Evolutionary conservation across 83 land plant genomes (phyloP).

Genomic region (Larix sibirica): DNA sequence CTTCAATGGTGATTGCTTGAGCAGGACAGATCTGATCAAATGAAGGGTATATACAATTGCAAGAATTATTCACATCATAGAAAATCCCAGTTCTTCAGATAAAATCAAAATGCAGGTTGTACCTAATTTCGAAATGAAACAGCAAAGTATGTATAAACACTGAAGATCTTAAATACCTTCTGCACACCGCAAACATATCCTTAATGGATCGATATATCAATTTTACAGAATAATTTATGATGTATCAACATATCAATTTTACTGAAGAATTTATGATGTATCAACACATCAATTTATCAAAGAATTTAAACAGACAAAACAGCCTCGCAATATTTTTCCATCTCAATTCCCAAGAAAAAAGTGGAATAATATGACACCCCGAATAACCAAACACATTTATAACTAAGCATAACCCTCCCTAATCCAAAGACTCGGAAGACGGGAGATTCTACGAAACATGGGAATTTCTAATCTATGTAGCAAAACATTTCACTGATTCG

Average conservation of each 20-base stretch:
- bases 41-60: background rate
- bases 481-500: background rate
- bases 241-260: too few relatives aligned
- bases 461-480: background rate
- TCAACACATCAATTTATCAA: too few relatives aligned
- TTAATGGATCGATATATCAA: too few relatives aligned
- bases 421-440: background rate
- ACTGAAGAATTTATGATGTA: too few relatives aligned
- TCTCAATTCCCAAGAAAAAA: background rate
- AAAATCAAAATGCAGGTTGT: background rate
- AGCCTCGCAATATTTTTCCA: background rate
- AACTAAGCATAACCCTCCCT: background rate
- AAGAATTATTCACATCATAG: background rate
- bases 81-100: background rate
- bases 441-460: background rate
- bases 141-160: background rate
- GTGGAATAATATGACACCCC: too few relatives aligned
- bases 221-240: too few relatives aligned
- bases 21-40: constrained; percentile 96
- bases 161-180: background rate
- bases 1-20: constrained; percentile 99
- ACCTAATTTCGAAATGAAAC: background rate
- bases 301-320: too few relatives aligned
- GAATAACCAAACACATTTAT: too few relatives aligned
- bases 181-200: background rate